A percentile compares a stretch with the other conserved stretches of the same genome.
Conservation (phyloP, 305 asterid genomes). For the Solanum aculeatissimum region DNA sequence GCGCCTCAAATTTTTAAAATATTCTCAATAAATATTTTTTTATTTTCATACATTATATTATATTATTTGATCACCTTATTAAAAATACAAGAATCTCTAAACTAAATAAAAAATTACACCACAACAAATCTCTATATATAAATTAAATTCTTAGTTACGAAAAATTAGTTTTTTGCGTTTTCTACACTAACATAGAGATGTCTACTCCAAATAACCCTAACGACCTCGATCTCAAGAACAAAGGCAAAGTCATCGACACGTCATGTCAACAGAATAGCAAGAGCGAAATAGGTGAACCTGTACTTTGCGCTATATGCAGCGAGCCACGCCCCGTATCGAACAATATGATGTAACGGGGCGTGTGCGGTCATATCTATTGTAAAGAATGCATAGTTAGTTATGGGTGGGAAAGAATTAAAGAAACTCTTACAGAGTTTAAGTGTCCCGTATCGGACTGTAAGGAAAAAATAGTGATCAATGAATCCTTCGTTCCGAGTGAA, state of each 20-base stretch:
- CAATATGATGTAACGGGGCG: not conserved
- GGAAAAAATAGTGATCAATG: not conserved
- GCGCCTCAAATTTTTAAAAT: no score
- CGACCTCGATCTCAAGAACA: not conserved
- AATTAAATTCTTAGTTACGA: not conserved
- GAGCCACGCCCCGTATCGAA: not conserved
- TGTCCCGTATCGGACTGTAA: not conserved
- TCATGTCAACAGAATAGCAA: not conserved
- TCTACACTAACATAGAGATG: not conserved
- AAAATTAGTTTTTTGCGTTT: not conserved
- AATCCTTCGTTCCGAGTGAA: not conserved
- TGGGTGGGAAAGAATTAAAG: not conserved
- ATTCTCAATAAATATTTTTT: no score
- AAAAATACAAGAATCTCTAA: no score
- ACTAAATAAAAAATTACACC: not conserved
- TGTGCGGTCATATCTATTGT: not conserved
- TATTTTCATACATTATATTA: no score
- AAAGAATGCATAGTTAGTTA: not conserved
- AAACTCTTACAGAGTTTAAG: not conserved
- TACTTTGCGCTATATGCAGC: not conserved
- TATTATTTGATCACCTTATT: no score
- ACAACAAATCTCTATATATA: not conserved
- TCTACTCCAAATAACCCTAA: not conserved
- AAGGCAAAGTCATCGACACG: not conserved
- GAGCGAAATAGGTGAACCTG: not conserved